Conservation (phyloP, 2,329 filamentous ascomycete genomes). For the Cladosporium austrohemisphaericum region DNA sequence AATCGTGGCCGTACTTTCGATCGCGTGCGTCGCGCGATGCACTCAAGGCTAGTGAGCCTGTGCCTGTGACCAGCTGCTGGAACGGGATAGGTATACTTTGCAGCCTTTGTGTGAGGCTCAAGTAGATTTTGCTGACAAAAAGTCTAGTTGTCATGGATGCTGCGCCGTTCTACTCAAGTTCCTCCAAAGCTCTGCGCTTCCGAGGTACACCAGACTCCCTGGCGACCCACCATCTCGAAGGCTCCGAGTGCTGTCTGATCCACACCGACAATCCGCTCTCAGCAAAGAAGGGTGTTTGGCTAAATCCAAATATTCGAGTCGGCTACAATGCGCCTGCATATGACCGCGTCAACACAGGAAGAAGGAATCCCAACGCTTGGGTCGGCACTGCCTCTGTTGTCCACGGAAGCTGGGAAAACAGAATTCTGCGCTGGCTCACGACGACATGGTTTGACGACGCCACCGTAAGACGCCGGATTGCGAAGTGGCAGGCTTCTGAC, state of each 20-base stretch:
- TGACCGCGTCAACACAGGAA: constrained; percentile 36
- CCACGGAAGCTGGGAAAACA: constrained; percentile 57
- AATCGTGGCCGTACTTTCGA: constrained; percentile 59
- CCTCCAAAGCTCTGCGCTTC: constrained; percentile 50
- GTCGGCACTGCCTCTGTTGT: constrained; percentile 43
- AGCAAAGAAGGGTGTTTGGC: constrained; percentile 53
- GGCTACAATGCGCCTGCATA: constrained; percentile 59
- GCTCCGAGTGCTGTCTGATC: constrained; percentile 75
- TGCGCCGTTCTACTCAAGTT: constrained; percentile 49
- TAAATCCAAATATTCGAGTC: constrained; percentile 68
- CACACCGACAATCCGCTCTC: constrained; percentile 66
- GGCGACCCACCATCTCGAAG: constrained; percentile 61
- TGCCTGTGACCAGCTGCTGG: constrained; percentile 64
- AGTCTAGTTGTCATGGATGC: constrained; percentile 47
- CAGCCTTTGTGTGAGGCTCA: constrained; percentile 38
- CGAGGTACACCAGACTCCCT: constrained; percentile 62
- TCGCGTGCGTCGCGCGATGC: constrained; percentile 51
- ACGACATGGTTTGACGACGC: constrained; percentile 31
- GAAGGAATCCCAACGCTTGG: constrained; percentile 21
- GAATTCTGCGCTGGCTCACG: constrained; percentile 47
- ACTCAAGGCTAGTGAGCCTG: constrained; percentile 50
- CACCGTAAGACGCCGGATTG: constrained; percentile 23
- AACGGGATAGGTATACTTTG: constrained; percentile 42
- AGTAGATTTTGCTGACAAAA: not conserved
- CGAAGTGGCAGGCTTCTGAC: constrained; percentile 17